Conservation (phyloP, 306 rosid species). For the Cucurbita moschata region DNA sequence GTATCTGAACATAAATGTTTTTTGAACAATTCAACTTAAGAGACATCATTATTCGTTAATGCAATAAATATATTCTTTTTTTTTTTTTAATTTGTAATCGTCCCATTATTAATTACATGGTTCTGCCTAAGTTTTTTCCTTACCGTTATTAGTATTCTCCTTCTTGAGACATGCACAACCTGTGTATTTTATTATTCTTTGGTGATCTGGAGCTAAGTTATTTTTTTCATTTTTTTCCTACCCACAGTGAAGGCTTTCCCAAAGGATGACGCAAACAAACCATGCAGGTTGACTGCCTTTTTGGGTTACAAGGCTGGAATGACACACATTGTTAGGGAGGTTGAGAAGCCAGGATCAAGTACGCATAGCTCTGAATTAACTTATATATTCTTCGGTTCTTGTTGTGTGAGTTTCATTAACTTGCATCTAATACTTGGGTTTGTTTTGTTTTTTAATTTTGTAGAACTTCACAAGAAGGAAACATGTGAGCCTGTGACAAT, state of each 20-base stretch:
- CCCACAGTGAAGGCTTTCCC: slow-evolving; percentile 81
- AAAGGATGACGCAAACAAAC: slow-evolving; percentile 53
- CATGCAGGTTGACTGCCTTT: slow-evolving; percentile 62
- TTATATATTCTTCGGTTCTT: neutral
- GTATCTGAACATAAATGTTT: neutral
- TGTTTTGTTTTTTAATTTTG: neutral
- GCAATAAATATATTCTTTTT: neutral
- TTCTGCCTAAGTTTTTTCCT: neutral
- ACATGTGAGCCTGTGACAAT: slow-evolving; percentile 77
- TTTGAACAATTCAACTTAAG: neutral
- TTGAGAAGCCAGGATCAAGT: slow-evolving; percentile 84
- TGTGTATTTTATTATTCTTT: neutral
- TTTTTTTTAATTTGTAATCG: neutral
- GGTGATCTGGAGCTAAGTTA: neutral
- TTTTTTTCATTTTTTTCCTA: neutral
- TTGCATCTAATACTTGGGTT: neutral
- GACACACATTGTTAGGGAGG: slow-evolving; percentile 85
- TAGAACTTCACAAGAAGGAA: slow-evolving; percentile 89
- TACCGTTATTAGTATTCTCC: too few species aligned
- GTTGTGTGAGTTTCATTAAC: neutral
- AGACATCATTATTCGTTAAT: neutral
- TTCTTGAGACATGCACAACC: neutral
- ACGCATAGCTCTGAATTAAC: neutral
- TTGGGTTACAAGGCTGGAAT: slow-evolving; percentile 83
- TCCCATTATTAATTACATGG: neutral